Conservation (phyloP, 2,329 filamentous ascomycete species). For the Ciborinia camelliae region DNA sequence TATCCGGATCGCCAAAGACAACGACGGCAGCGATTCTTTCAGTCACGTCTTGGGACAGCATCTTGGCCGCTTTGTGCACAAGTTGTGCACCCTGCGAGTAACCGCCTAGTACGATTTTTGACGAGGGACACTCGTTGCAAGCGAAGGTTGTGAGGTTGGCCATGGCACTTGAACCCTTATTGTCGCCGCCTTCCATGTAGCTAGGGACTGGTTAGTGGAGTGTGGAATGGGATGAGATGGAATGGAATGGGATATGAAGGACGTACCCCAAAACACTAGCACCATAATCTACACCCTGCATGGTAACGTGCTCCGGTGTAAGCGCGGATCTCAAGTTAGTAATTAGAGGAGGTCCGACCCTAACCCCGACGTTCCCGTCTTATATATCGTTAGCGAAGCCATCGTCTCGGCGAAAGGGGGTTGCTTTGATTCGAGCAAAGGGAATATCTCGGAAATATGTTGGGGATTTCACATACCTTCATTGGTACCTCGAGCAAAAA, state of each 20-base stretch:
- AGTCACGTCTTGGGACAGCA: slow-evolving; percentile 33
- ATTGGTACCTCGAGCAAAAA: slow-evolving; percentile 48
- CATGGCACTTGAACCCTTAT: slow-evolving; percentile 15
- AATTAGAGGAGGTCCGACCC: slow-evolving; percentile 37
- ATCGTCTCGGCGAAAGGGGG: background rate
- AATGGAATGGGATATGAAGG: background rate
- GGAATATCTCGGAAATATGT: too few species aligned
- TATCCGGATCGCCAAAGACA: slow-evolving; percentile 45
- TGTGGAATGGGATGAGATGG: background rate
- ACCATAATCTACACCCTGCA: slow-evolving; percentile 36
- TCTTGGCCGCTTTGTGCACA: slow-evolving; percentile 41
- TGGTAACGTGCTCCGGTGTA: slow-evolving; percentile 27
- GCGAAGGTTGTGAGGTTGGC: slow-evolving; percentile 38
- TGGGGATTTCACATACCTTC: slow-evolving; percentile 32
- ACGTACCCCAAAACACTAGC: slow-evolving; percentile 36
- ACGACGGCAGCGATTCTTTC: slow-evolving; percentile 41
- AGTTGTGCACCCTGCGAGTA: slow-evolving; percentile 45
- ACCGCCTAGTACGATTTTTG: slow-evolving; percentile 42
- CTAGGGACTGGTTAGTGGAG: background rate
- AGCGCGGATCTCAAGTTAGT: slow-evolving; percentile 27
- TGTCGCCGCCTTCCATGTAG: slow-evolving; percentile 9
- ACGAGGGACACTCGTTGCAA: slow-evolving; percentile 38
- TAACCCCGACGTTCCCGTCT: slow-evolving; percentile 44
- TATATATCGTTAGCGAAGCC: background rate
- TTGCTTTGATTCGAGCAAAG: background rate